phyloP scores from a whole-genome alignment of 176 grass and related monocot species.

The Zea mays region Zm-B73-REFERENCE-NAM-5.0 NC_050104.1:22471501-22472000 shows the following conservation, averaged over 20 bases:
- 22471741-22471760: slow-evolving; percentile 48
- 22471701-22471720: slow-evolving; percentile 68
- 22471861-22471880: slow-evolving; percentile 61
- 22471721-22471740: slow-evolving; percentile 34
- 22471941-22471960: slow-evolving; percentile 51
- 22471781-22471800: slow-evolving; percentile 63
- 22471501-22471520: slow-evolving; percentile 43
- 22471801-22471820: slow-evolving; percentile 50
- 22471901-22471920: slow-evolving; percentile 65
- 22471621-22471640: slow-evolving; percentile 47
- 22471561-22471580: slow-evolving; percentile 63
- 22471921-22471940: slow-evolving; percentile 46
- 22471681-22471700: slow-evolving; percentile 74
- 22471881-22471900: slow-evolving; percentile 64
- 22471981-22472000: slow-evolving; percentile 69
- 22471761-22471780: slow-evolving; percentile 72
- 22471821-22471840: slow-evolving; percentile 46
- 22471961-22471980: slow-evolving; percentile 59
- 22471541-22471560: slow-evolving; percentile 73
- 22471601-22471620: slow-evolving; percentile 59
- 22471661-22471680: slow-evolving; percentile 66
- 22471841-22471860: slow-evolving; percentile 67
- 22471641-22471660: slow-evolving; percentile 51
- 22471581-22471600: slow-evolving; percentile 67
- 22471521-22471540: slow-evolving; percentile 56